A percentile compares a stretch with the other conserved stretches of the same genome.
These are phyloP conservation scores for Brasenia schreberi DNA, from an alignment of 164 flowering plant genomes.

Conservation along the genomic window DNA sequence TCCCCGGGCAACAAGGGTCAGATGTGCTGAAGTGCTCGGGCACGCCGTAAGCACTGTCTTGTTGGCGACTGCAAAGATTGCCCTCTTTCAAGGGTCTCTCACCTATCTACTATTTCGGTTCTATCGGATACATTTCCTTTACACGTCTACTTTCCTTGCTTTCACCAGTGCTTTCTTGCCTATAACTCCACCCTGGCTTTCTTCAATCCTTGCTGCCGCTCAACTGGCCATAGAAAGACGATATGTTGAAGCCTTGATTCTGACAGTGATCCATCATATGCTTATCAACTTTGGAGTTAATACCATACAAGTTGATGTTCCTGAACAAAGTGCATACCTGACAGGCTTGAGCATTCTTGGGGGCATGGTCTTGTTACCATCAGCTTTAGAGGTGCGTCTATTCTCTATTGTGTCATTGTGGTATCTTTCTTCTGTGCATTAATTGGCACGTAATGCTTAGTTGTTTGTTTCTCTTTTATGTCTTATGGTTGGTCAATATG, in stretches of 20 bases:
- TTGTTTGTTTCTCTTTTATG: not conserved
- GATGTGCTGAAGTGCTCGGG: conserved; percentile 14
- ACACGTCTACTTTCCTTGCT: conserved; percentile 14
- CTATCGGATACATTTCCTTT: conserved; percentile 14
- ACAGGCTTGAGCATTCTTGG: conserved; percentile 19
- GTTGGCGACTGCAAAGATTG: conserved; percentile 15
- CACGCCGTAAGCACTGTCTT: conserved; percentile 15
- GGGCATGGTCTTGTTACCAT: conserved; percentile 19
- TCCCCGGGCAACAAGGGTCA: conserved; percentile 9
- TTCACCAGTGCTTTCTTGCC: conserved; percentile 14
- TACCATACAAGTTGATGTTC: conserved; percentile 15
- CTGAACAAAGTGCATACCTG: conserved; percentile 12
- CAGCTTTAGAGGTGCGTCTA: conserved; percentile 12
- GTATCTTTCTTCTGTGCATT: no score
- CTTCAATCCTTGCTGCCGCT: conserved; percentile 13
- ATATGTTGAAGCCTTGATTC: conserved; percentile 11
- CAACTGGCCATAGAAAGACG: conserved; percentile 15
- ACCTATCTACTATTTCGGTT: conserved; percentile 17
- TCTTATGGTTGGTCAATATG: not conserved
- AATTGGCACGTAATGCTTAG: no score
- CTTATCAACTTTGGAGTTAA: conserved; percentile 13
- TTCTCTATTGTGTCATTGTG: no score
- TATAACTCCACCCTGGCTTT: conserved; percentile 13
- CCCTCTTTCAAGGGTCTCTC: conserved; percentile 15
- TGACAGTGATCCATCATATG: conserved; percentile 10